phyloP scores from a whole-genome alignment of 139 green algal genomes.

The Tetraselmis chui region DNA sequence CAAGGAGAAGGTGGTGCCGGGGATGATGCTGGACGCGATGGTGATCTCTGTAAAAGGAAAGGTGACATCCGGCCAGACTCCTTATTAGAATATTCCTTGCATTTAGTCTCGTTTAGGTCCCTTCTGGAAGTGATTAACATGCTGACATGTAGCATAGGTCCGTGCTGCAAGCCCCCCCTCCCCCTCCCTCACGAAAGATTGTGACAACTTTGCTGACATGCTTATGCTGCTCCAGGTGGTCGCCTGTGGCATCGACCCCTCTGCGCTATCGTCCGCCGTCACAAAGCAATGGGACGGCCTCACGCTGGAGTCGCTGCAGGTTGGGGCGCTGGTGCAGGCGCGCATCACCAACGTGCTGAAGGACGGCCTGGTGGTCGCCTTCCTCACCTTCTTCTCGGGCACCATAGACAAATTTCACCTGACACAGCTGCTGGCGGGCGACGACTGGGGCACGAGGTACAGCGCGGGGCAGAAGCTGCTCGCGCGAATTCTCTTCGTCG shows the following conservation, averaged over 20 bases:
- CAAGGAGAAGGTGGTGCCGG: not conserved
- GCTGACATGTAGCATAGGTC: no score
- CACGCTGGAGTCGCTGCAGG: slow-evolving; percentile 36
- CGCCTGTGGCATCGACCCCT: slow-evolving; percentile 7
- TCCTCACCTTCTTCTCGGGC: slow-evolving; percentile 85
- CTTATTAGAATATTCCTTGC: no score
- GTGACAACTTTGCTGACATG: no score
- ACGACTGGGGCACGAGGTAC: slow-evolving; percentile 20
- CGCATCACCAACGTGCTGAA: slow-evolving; percentile 40
- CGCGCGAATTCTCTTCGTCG: slow-evolving; percentile 77
- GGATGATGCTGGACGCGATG: not conserved
- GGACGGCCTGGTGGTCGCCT: slow-evolving; percentile 76
- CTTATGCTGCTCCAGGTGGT: slow-evolving; percentile 29
- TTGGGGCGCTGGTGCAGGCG: slow-evolving; percentile 68
- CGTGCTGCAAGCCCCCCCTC: not conserved
- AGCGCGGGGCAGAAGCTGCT: slow-evolving; percentile 43
- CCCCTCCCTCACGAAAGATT: no score
- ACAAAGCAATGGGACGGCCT: slow-evolving; percentile 50
- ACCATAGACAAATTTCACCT: slow-evolving; percentile 85
- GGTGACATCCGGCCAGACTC: not conserved
- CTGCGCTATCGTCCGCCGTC: slow-evolving; percentile 15
- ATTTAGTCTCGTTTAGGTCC: no score
- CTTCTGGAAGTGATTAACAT: no score
- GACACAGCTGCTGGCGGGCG: slow-evolving; percentile 5
- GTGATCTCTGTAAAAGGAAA: not conserved